Percentiles rank a stretch among this genome's conserved stretches.
Conservation (phyloP, 805 yeast genomes). For the Myxozyma lipomycoides region DNA sequence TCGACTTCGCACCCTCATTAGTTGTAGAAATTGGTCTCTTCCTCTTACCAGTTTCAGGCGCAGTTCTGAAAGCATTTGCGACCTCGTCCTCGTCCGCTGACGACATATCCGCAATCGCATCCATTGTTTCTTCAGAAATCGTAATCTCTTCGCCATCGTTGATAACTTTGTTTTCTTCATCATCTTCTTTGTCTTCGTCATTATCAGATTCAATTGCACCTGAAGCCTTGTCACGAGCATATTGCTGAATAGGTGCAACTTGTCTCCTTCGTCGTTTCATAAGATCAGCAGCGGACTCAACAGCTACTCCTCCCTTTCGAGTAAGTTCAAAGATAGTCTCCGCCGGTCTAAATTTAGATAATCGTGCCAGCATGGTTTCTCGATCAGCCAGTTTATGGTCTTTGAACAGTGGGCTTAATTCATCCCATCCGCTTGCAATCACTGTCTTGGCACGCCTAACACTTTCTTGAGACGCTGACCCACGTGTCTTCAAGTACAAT, state of each 20-base stretch:
- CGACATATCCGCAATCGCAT: constrained; percentile 24
- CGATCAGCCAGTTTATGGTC: constrained; percentile 43
- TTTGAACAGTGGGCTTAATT: constrained; percentile 65
- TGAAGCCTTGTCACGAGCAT: constrained; percentile 60
- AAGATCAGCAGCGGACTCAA: constrained; percentile 64
- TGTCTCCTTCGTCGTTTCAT: constrained; percentile 86
- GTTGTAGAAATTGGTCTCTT: neutral
- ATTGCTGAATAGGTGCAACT: constrained; percentile 79
- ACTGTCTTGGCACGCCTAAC: constrained; percentile 80
- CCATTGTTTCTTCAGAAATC: neutral
- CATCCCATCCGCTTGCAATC: constrained; percentile 70
- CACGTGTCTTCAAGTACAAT: constrained; percentile 77
- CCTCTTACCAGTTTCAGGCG: constrained; percentile 33
- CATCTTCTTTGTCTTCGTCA: constrained; percentile 30
- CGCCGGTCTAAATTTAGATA: constrained; percentile 64
- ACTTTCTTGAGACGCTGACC: constrained; percentile 82
- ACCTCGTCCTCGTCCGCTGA: constrained; percentile 44
- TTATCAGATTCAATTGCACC: neutral
- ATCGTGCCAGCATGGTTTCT: constrained; percentile 62
- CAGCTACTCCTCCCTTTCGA: constrained; percentile 47
- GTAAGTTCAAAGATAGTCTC: constrained; percentile 94
- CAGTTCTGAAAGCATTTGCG: constrained; percentile 39
- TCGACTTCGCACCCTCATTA: too few species aligned
- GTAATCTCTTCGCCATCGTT: constrained; percentile 36
- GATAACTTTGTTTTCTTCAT: constrained; percentile 35